These are phyloP conservation scores for Claviceps sp. DNA, from an alignment of 2,329 filamentous ascomycete genomes.

Conservation along the genomic window DNA sequence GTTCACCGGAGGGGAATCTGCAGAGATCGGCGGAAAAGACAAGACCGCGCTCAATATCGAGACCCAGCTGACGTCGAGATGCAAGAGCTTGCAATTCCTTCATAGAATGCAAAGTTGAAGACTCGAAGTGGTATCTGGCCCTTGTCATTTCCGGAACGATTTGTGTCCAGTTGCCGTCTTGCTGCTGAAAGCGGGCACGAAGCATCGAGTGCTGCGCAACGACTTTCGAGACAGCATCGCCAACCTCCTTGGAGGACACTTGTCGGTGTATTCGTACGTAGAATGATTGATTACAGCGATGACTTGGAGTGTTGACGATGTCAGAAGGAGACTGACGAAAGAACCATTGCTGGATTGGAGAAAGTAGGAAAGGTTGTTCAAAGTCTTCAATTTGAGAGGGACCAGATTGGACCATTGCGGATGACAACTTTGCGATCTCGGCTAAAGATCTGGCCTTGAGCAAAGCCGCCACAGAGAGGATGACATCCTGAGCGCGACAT, in stretches of 20 bases:
- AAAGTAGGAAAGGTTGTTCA: background rate
- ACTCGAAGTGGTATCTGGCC: background rate
- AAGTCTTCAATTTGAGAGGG: background rate
- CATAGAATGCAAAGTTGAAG: background rate
- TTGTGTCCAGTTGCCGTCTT: slow-evolving; percentile 1
- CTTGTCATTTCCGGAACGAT: background rate
- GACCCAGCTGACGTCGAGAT: background rate
- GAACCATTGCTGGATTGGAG: slow-evolving; percentile 7
- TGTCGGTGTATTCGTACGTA: background rate
- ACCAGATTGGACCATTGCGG: background rate
- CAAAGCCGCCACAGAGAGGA: slow-evolving; percentile 14
- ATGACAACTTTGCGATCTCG: background rate
- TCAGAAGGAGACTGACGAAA: slow-evolving; percentile 1
- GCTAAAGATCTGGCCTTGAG: slow-evolving; percentile 1
- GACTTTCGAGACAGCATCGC: slow-evolving; percentile 1
- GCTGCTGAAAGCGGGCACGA: slow-evolving; percentile 2
- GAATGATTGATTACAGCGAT: slow-evolving; percentile 1
- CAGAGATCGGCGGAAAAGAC: slow-evolving; percentile 4
- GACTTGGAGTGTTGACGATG: background rate
- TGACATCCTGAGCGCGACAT: slow-evolving; percentile 17
- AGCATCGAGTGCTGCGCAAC: slow-evolving; percentile 6
- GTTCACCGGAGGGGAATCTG: slow-evolving; percentile 6
- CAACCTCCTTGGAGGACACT: background rate
- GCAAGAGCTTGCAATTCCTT: background rate
- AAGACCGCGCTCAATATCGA: background rate